Base-by-base conservation (phyloP, 2,329 filamentous ascomycete species). In the Cercospora sp. region DNA sequence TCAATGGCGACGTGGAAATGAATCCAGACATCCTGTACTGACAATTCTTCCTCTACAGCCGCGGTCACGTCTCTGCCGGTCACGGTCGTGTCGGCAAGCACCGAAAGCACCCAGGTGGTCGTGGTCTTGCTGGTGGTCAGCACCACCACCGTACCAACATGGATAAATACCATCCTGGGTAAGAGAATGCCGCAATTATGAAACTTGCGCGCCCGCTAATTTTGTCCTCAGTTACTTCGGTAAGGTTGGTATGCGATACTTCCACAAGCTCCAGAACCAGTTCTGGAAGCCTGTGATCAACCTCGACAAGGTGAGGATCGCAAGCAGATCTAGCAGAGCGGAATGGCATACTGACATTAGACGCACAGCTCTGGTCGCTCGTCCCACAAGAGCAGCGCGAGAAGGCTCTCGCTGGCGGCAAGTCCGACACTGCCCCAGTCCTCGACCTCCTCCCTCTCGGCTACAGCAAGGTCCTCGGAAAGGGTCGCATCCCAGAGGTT, bases 261-360 rank as follows among this genome's bases (percentile, higher is more conserved):
- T 97, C 92, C 94, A 98, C 89, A 94, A 95, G 86, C 90, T 92
- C 81, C 88, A 90, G 80, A 94, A 94, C 88, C 91, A 96, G 82
- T 93, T 94, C 89, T 99, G 94, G 95, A 97, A 97, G 88, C 95
- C 95, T 75, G 89, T 93, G 78, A 91, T 99, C 90, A 99, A 99
- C 89, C 87, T 99, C 78, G 95, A 98, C 86, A 99, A 98, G 91
- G 91, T 94, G 84, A 59, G 73, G 13, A 53, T 42, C n/a, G 36
- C 30, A 28, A 8, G 33, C 53, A 33, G 1, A 63, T 31, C 5
- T 5, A 0, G 13, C 13, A n/a, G 53, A 4, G 23, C 30, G 8
- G 16, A 30, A 36, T 12, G 28, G 26, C 23, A 23, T 64, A 12
- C 51, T 65, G 26, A 63, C n/a, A 18, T 23, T 8, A 45, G 9